phyloP scores from a whole-genome alignment of 148 eudicot species.

The Diospyros kaki region DNA sequence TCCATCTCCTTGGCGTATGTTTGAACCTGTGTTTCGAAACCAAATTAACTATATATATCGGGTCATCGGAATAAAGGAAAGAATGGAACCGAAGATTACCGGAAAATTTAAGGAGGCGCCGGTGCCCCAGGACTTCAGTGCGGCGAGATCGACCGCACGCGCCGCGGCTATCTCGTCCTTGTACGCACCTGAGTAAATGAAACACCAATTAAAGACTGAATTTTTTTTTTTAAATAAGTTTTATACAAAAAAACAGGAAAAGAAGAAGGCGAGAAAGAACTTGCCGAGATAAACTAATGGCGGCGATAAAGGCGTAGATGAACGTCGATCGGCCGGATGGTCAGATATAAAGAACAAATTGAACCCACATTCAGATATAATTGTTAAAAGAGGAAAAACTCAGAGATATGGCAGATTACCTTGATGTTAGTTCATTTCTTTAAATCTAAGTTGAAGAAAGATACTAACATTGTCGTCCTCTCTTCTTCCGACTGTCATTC shows the following conservation, averaged over 20 bases:
- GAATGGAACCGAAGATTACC: conserved; percentile 29
- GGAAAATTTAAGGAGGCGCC: conserved; percentile 69
- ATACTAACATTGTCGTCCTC: conserved; percentile 73
- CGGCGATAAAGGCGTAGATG: conserved; percentile 41
- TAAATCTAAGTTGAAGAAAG: conserved; percentile 9
- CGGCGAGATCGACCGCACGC: conserved; percentile 88
- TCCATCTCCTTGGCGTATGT: conserved; percentile 61
- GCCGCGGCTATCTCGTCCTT: conserved; percentile 89
- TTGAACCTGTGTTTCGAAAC: conserved; percentile 40
- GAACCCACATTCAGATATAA: conserved; percentile 37
- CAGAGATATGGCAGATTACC: conserved; percentile 39
- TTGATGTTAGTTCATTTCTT: conserved; percentile 9
- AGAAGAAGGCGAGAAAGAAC: conserved; percentile 11
- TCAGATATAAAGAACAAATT: conserved; percentile 24
- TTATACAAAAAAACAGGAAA: not conserved
- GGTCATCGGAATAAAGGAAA: too few relatives aligned
- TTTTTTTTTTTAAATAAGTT: too few relatives aligned
- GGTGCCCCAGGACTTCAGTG: conserved; percentile 94
- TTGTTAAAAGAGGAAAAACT: conserved; percentile 2
- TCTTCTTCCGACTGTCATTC: conserved; percentile 82
- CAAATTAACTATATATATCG: not conserved
- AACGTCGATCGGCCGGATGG: conserved; percentile 33
- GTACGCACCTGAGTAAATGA: conserved; percentile 67
- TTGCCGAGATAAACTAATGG: conserved; percentile 89
- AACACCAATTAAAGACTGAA: too few relatives aligned